Evolutionary conservation across 2,329 filamentous ascomycete genomes (phyloP).

Genomic region (Cercospora nicotianae): DNA sequence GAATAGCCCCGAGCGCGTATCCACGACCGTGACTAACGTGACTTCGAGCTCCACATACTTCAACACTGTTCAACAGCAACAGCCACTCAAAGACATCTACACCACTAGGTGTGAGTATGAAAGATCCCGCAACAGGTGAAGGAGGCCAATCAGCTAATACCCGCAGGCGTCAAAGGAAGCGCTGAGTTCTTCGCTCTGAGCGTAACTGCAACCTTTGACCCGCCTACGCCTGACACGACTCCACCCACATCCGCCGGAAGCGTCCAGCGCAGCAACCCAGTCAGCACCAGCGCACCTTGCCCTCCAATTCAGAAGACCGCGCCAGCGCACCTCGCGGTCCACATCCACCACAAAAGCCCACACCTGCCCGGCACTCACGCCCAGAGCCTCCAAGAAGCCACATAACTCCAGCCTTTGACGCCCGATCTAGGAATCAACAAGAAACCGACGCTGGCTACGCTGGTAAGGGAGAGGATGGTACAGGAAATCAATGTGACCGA

Average conservation of each 20-base stretch:
- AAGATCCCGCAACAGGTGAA: too few species aligned
- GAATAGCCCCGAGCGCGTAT: too few species aligned
- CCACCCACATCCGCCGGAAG: background rate
- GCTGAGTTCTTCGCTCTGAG: rapidly evolving
- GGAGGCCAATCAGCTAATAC: too few species aligned
- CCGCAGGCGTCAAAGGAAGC: background rate
- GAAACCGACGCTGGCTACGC: slow-evolving; percentile 93
- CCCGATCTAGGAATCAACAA: slow-evolving; percentile 98
- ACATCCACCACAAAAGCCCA: background rate
- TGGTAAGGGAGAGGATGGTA: slow-evolving; percentile 87
- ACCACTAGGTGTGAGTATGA: too few species aligned
- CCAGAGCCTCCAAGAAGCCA: slow-evolving; percentile 90
- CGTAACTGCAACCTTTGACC: background rate
- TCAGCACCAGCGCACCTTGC: background rate
- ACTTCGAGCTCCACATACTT: too few species aligned
- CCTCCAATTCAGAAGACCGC: background rate
- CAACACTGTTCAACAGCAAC: too few species aligned
- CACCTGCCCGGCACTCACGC: slow-evolving; percentile 93
- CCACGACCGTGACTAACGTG: too few species aligned
- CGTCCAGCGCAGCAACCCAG: background rate
- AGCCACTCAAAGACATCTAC: too few species aligned
- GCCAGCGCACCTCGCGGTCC: background rate
- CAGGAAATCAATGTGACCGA: slow-evolving; percentile 99
- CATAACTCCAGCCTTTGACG: slow-evolving; percentile 90
- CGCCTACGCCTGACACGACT: background rate